These are phyloP conservation scores for Saposhnikovia divaricata DNA, from an alignment of 129 eudicot species.

Conservation along the genomic window DNA sequence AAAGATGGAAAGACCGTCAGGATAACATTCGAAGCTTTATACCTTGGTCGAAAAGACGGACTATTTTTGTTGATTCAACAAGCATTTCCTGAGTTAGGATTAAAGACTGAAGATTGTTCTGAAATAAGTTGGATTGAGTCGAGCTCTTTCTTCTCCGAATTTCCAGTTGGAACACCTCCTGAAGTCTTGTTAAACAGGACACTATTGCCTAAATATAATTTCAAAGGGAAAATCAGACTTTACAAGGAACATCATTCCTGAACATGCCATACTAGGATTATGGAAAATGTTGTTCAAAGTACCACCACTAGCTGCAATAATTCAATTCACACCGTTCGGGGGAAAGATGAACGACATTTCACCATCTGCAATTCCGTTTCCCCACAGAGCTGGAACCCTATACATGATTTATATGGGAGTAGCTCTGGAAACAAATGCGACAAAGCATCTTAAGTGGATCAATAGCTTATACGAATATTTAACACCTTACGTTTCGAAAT, in stretches of 20 bases:
- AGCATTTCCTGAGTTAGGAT: neutral
- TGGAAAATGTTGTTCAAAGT: neutral
- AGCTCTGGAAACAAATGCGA: neutral
- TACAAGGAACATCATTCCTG: neutral
- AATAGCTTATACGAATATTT: neutral
- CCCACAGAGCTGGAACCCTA: neutral
- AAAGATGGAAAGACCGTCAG: neutral
- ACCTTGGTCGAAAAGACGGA: neutral
- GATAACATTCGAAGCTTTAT: neutral
- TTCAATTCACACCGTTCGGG: constrained; percentile 14
- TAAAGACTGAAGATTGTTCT: neutral
- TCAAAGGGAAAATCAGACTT: constrained; percentile 1
- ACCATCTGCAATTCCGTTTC: neutral
- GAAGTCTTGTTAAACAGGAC: neutral
- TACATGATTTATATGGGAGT: neutral
- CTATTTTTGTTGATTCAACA: neutral
- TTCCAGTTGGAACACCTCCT: neutral
- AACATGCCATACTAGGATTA: neutral
- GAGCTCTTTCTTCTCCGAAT: neutral
- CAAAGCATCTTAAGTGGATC: neutral
- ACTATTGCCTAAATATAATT: neutral
- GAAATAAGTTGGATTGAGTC: neutral
- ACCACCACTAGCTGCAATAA: neutral
- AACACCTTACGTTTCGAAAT: neutral
- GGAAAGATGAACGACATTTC: neutral